Base-by-base conservation (phyloP, 2,329 filamentous ascomycete species). In the Diplodia intermedia region DNA sequence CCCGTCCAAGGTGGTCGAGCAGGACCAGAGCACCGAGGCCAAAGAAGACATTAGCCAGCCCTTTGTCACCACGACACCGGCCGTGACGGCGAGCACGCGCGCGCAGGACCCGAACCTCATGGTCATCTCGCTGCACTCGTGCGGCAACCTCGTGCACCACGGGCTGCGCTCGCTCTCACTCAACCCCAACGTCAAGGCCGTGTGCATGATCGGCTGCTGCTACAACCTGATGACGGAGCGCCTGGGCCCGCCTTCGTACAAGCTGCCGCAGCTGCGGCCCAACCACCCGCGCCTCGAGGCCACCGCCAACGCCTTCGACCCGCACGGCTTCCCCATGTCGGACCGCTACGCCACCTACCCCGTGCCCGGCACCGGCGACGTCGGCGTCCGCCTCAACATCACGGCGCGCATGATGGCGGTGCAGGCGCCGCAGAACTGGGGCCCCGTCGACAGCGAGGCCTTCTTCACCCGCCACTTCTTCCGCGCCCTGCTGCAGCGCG, bases 351-450 rank as follows among this genome's bases (percentile, higher is more conserved):
- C 83, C 68, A 77, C 84, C 75, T 79, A 87, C 78, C 71, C 71
- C 9, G 40, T 72, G 9, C 62, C 69, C 2, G 26, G 29, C 7
- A 50, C 63, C 2, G 65, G 71, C 33, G 63, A 69, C 14, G n/a
- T 47, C 0, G 93, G 93, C 2, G 85, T 98, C 56, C 87, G 92
- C 29, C 85, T 98, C 68, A 98, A 99, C 79, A 97, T 98, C 76
- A 99, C 95, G 4, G 93, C 95, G 0, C 88, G 95, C 54, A 97
- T 97, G 91, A 97, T 98, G 94, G 94, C 94, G 2, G 94, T 96
- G 61, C 95, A 99, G 81, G 95, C 95, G 8, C 94, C 95, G 1
- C 85, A 89, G 69, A 99, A 99, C 81, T 99, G 95, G 95, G 91
- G 91, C 2, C 83, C 84, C 29, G 82, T 85, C 33, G 94, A 97